phyloP scores from a whole-genome alignment of 805 yeast species.

The Geotrichum ghanense region DNA sequence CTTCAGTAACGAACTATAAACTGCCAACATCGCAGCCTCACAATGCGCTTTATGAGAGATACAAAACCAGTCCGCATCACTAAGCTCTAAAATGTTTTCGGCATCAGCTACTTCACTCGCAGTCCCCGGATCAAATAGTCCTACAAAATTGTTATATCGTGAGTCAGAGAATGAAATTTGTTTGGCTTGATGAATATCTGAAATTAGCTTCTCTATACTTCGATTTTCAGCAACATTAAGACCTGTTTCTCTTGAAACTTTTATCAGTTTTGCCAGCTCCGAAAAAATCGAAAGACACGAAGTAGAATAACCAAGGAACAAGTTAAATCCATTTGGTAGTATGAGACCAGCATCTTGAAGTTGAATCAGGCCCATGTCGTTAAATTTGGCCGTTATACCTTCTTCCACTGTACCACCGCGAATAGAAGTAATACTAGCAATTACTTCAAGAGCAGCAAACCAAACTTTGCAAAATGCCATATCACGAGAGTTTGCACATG shows the following conservation, averaged over 20 bases:
- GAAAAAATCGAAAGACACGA: background rate
- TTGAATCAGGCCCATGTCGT: background rate
- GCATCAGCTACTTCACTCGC: background rate
- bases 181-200: background rate
- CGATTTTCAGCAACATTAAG: background rate
- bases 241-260: background rate
- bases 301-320: background rate
- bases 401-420: background rate
- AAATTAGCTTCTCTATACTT: background rate
- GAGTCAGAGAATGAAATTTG: slow-evolving; percentile 8
- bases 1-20: background rate
- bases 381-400: background rate
- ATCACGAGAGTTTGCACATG: background rate
- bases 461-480: background rate
- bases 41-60: slow-evolving; percentile 3
- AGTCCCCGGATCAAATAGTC: background rate
- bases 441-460: background rate
- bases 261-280: background rate
- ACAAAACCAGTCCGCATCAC: slow-evolving; percentile 4
- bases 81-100: slow-evolving; percentile 1
- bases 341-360: background rate
- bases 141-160: too few relatives aligned
- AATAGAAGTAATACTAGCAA: background rate
- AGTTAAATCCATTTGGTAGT: background rate
- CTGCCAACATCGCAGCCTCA: background rate